Conservation (phyloP, 495 filamentous ascomycete species). For the Lasiosphaeriaceae sp. region DNA sequence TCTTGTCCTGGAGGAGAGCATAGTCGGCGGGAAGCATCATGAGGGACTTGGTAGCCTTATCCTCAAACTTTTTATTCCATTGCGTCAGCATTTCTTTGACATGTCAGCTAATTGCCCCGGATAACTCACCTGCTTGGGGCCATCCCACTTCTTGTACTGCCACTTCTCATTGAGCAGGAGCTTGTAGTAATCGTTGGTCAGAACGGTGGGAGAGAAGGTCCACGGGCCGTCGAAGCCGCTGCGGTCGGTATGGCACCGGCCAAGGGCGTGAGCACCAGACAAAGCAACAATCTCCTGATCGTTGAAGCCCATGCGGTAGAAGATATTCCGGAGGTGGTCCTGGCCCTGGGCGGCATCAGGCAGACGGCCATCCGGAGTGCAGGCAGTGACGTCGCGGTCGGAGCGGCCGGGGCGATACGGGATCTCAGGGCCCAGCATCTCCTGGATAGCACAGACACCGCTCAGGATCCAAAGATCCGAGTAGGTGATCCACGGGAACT, state of each 20-base stretch:
- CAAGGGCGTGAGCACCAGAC: conserved; percentile 84
- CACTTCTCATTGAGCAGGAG: conserved; percentile 90
- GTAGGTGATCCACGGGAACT: conserved; percentile 95
- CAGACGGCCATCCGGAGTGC: conserved; percentile 93
- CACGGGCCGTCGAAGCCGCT: conserved; percentile 89
- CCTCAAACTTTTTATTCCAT: conserved; percentile 63
- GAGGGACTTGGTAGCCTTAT: conserved; percentile 75
- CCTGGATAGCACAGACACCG: conserved; percentile 84
- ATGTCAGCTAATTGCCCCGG: background rate
- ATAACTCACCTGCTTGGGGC: conserved; percentile 55
- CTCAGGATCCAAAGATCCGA: conserved; percentile 94
- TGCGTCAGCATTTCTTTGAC: background rate
- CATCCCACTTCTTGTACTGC: conserved; percentile 89
- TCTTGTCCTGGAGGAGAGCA: conserved; percentile 82
- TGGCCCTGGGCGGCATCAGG: conserved; percentile 81
- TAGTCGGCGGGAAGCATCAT: conserved; percentile 99
- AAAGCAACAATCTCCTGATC: conserved; percentile 96
- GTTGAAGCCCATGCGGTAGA: conserved; percentile 96
- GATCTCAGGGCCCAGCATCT: conserved; percentile 85
- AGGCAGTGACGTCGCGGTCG: conserved; percentile 78
- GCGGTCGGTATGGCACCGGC: conserved; percentile 86
- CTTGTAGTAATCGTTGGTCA: conserved; percentile 93
- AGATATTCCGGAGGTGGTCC: conserved; percentile 85
- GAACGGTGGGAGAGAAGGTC: conserved; percentile 91
- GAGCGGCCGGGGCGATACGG: conserved; percentile 86